Evolutionary conservation across 1,284 basidiomycete species (phyloP).

Genomic region (Ustilago xerochloae): DNA sequence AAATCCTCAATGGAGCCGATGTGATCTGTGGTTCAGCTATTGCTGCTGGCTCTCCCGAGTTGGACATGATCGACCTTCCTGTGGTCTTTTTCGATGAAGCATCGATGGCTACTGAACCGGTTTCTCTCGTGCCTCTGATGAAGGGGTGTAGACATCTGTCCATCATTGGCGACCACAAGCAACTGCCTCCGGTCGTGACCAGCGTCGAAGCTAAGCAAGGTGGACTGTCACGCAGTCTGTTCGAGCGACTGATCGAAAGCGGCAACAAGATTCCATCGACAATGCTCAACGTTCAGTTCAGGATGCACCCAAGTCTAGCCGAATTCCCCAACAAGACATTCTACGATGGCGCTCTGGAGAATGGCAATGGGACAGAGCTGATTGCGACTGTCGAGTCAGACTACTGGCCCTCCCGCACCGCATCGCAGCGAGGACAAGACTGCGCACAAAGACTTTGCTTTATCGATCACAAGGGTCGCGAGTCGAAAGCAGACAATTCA

Average conservation of each 20-base stretch:
- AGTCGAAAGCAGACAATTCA: constrained; percentile 48
- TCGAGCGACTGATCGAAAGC: constrained; percentile 80
- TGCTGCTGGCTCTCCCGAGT: constrained; percentile 44
- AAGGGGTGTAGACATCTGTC: constrained; percentile 78
- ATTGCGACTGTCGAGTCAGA: constrained; percentile 49
- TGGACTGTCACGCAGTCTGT: constrained; percentile 83
- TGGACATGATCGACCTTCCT: constrained; percentile 80
- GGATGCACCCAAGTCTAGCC: constrained; percentile 92
- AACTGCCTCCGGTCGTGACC: constrained; percentile 88
- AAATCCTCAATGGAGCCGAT: constrained; percentile 68
- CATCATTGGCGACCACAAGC: constrained; percentile 95
- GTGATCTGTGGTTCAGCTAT: constrained; percentile 69
- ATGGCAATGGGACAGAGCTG: constrained; percentile 73
- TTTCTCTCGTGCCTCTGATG: constrained; percentile 69
- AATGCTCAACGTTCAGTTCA: constrained; percentile 91
- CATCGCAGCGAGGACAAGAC: neutral
- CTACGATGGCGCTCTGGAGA: constrained; percentile 77
- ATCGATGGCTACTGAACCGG: constrained; percentile 91
- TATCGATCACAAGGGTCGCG: constrained; percentile 49
- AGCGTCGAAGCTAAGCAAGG: constrained; percentile 71
- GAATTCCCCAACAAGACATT: constrained; percentile 85
- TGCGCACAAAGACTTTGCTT: constrained; percentile 40
- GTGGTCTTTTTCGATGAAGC: constrained; percentile 94
- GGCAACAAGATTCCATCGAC: constrained; percentile 34
- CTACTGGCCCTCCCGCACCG: constrained; percentile 26